These are phyloP conservation scores for Gentiana dahurica DNA, from an alignment of 257 asterid genomes.

Conservation along the genomic window DNA sequence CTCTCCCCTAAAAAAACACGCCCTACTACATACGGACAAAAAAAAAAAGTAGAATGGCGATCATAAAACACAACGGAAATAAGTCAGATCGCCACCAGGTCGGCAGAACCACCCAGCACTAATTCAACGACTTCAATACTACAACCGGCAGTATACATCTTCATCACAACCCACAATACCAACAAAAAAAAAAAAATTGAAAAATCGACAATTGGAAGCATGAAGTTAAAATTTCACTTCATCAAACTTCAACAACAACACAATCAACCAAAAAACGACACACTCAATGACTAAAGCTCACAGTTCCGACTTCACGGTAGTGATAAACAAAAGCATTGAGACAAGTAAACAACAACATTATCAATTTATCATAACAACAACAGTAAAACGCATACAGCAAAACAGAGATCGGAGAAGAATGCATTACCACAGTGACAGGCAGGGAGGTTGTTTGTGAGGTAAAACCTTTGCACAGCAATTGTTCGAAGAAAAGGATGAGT, in stretches of 20 bases:
- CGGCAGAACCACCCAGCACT: neutral
- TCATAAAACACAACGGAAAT: neutral
- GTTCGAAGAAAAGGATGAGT: neutral
- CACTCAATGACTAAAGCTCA: neutral
- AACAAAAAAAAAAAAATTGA: slow-evolving; percentile 1
- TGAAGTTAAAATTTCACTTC: neutral
- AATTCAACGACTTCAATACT: slow-evolving; percentile 6
- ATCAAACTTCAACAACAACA: neutral
- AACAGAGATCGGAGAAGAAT: neutral
- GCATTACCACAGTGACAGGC: slow-evolving; percentile 3
- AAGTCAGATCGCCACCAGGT: slow-evolving; percentile 4
- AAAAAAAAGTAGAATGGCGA: slow-evolving; percentile 1
- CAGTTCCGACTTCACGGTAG: too few species aligned
- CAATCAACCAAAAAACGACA: neutral
- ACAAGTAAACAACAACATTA: neutral
- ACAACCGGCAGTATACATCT: slow-evolving; percentile 23
- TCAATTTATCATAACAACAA: neutral
- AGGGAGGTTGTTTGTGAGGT: neutral
- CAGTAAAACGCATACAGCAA: neutral
- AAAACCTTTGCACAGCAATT: neutral
- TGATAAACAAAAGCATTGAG: too few species aligned
- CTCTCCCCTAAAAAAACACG: neutral
- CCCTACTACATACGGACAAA: neutral
- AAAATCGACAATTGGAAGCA: neutral
- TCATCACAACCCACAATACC: slow-evolving; percentile 14